These are phyloP conservation scores for Phytopythium montanum DNA, from an alignment of 352 stramenopile species.

Conservation along the genomic window DNA sequence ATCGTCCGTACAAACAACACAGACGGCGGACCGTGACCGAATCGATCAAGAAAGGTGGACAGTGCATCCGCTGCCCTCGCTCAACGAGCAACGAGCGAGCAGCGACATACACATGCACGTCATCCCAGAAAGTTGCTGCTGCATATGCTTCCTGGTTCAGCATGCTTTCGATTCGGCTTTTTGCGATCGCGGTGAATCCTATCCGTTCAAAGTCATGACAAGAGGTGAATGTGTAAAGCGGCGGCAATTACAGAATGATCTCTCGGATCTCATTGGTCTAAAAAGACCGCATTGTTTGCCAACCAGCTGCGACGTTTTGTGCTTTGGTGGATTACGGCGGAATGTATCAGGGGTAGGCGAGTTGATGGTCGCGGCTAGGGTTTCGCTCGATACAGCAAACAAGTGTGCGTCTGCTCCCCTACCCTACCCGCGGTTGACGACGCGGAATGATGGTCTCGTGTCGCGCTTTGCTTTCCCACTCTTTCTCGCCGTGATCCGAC, in stretches of 20 bases:
- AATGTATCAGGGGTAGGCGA: neutral
- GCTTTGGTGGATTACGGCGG: neutral
- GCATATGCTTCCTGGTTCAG: neutral
- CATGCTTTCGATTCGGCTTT: too few relatives aligned
- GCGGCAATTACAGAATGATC: neutral
- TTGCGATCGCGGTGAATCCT: too few relatives aligned
- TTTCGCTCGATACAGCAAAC: neutral
- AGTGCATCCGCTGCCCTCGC: neutral
- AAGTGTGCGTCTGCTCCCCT: neutral
- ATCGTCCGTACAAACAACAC: neutral
- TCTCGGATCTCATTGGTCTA: neutral
- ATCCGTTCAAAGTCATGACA: neutral
- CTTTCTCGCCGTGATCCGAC: neutral
- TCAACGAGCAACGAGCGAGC: neutral
- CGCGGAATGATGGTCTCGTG: neutral
- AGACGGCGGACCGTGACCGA: slow-evolving; percentile 3
- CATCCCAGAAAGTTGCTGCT: too few relatives aligned
- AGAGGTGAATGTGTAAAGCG: neutral
- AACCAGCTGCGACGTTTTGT: neutral
- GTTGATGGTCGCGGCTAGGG: neutral
- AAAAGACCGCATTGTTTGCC: neutral
- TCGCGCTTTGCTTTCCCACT: neutral
- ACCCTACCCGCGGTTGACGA: neutral
- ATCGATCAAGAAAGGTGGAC: slow-evolving; percentile 1
- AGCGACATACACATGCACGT: neutral